Evolutionary conservation across 768 basidiomycete species (phyloP).

Genomic region (Xerocomus spinulosus): DNA sequence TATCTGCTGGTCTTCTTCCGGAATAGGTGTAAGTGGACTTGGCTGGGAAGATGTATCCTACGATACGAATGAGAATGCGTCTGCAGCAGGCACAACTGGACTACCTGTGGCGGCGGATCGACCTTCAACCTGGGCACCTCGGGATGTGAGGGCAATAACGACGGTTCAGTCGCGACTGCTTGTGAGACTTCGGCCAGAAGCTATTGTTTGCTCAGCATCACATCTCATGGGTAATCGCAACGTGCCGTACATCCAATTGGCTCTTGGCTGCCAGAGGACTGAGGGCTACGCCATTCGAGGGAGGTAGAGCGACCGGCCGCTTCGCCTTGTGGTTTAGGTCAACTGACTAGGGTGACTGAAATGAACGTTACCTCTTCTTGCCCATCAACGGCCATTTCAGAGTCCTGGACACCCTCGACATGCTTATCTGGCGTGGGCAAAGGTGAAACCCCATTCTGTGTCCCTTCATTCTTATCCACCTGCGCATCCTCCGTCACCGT

Average conservation of each 20-base stretch:
- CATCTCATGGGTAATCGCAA: constrained; percentile 8
- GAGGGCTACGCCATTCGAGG: not conserved
- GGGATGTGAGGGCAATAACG: constrained; percentile 23
- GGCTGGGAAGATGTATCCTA: constrained; percentile 19
- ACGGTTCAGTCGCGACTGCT: constrained; percentile 28
- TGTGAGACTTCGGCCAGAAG: constrained; percentile 28
- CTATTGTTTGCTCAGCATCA: constrained; percentile 19
- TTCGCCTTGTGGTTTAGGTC: constrained; percentile 4
- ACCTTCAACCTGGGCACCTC: constrained; percentile 19
- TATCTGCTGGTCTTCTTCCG: constrained; percentile 7
- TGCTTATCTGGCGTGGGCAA: constrained; percentile 3
- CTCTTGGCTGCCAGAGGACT: constrained; percentile 20
- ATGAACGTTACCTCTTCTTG: constrained; percentile 21
- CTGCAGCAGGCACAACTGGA: not conserved
- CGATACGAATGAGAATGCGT: not conserved
- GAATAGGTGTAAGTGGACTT: constrained; percentile 20
- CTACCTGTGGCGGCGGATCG: constrained; percentile 12
- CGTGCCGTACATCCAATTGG: constrained; percentile 26
- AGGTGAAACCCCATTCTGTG: not conserved
- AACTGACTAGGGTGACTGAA: not conserved
- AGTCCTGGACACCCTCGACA: constrained; percentile 1
- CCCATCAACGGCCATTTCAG: constrained; percentile 14
- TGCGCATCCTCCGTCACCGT: not conserved
- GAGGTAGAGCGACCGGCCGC: constrained; percentile 2
- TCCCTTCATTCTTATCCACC: not conserved